These are phyloP conservation scores for Entamoeba histolytica DNA, from an alignment of 208 protist species.

Conservation along the genomic window DNA sequence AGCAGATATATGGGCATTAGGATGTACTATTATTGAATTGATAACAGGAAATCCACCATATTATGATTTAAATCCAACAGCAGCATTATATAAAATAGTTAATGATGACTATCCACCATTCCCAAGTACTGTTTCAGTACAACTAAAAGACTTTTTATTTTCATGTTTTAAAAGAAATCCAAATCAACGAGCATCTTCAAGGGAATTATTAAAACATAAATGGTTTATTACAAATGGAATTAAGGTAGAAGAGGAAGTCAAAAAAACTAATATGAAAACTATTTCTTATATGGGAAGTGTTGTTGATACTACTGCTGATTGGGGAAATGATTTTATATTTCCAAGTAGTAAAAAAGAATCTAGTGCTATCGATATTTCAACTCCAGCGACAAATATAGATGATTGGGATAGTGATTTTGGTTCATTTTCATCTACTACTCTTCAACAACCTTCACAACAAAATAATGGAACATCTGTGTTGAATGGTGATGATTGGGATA, in stretches of 20 bases:
- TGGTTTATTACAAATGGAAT: not conserved
- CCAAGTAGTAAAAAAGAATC: too few relatives aligned
- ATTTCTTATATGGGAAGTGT: too few relatives aligned
- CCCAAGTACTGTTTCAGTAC: not conserved
- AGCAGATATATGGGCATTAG: constrained; percentile 18
- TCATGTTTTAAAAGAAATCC: constrained; percentile 16
- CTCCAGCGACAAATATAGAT: too few relatives aligned
- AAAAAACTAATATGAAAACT: too few relatives aligned
- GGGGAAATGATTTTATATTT: too few relatives aligned
- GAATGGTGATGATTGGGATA: too few relatives aligned
- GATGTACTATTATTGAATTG: constrained; percentile 13
- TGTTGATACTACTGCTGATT: too few relatives aligned
- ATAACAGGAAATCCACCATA: constrained; percentile 13
- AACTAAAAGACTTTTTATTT: constrained; percentile 7
- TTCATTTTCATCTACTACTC: not conserved
- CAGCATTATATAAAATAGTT: not conserved
- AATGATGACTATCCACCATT: constrained; percentile 5
- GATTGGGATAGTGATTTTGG: not conserved
- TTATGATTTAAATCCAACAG: not conserved
- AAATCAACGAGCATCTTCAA: not conserved
- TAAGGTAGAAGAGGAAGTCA: not conserved
- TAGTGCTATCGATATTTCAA: too few relatives aligned
- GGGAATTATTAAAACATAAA: constrained; percentile 3
- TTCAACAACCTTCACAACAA: not conserved
- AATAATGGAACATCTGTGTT: not conserved